Evolutionary conservation across 1,284 basidiomycete species (phyloP).

Genomic region (Malassezia obtusa): DNA sequence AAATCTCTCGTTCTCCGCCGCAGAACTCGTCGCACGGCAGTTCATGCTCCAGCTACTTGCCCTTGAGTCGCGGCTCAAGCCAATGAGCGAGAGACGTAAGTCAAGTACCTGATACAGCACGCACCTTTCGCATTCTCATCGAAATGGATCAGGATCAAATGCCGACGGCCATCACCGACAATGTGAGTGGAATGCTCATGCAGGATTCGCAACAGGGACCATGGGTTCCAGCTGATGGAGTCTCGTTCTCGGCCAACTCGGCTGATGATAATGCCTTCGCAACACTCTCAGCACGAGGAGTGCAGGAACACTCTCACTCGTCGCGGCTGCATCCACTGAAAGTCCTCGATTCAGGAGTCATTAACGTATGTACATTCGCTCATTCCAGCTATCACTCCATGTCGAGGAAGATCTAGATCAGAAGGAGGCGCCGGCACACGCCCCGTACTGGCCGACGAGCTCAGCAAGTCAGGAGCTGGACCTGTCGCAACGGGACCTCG

Average conservation of each 20-base stretch:
- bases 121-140: slow-evolving; percentile 10
- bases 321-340: slow-evolving; percentile 10
- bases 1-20: slow-evolving; percentile 5
- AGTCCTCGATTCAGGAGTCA: slow-evolving; percentile 12
- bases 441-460: neutral
- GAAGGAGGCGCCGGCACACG: neutral
- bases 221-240: slow-evolving; percentile 9
- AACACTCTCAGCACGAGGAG: neutral
- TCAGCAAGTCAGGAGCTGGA: neutral
- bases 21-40: slow-evolving; percentile 3
- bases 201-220: slow-evolving; percentile 1
- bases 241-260: neutral
- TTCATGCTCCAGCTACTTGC: slow-evolving; percentile 10
- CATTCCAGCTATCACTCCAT: neutral
- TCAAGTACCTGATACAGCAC: neutral
- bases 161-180: slow-evolving; percentile 1
- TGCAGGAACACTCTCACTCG: neutral
- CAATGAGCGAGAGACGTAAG: neutral
- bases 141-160: neutral
- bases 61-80: neutral
- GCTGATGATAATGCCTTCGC: neutral
- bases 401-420: slow-evolving; percentile 2
- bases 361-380: slow-evolving; percentile 4
- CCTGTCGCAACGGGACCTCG: slow-evolving; percentile 11
- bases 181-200: neutral